Conservation (phyloP, 345 rosid genomes). For the Geranium rotundifolium region DNA sequence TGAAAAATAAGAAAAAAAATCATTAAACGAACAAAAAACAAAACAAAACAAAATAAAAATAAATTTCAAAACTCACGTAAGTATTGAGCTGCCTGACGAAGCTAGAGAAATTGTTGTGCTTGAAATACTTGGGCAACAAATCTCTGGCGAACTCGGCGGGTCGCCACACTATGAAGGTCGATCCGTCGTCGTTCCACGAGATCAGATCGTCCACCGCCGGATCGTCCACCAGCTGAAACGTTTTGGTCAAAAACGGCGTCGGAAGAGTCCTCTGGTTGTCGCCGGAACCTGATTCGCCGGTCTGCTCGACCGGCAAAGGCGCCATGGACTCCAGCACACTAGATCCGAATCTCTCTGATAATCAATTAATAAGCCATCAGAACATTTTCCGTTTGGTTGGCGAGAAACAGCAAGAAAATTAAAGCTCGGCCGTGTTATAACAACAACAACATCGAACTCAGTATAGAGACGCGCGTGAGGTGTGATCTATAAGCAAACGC, state of each 20-base stretch:
- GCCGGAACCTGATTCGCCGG: slow-evolving; percentile 44
- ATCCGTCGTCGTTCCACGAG: slow-evolving; percentile 86
- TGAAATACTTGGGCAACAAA: slow-evolving; percentile 85
- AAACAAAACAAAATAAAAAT: no score
- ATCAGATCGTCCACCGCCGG: slow-evolving; percentile 59
- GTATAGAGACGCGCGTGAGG: no score
- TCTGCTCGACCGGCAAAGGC: slow-evolving; percentile 52
- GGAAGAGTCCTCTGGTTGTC: slow-evolving; percentile 80
- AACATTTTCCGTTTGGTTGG: slow-evolving; percentile 1
- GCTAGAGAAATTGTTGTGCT: slow-evolving; percentile 91
- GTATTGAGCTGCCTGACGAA: slow-evolving; percentile 96
- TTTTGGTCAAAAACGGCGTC: slow-evolving; percentile 83
- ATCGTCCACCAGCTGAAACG: slow-evolving; percentile 79
- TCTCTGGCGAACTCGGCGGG: slow-evolving; percentile 94
- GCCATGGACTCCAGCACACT: slow-evolving; percentile 24
- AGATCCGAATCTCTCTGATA: slow-evolving; percentile 21
- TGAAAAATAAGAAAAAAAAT: not conserved
- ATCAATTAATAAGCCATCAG: not conserved
- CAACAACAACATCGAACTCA: not conserved
- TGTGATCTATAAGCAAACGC: no score
- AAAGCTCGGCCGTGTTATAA: not conserved
- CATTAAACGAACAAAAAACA: not conserved
- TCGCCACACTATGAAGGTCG: slow-evolving; percentile 79
- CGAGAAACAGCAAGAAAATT: not conserved
- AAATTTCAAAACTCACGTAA: slow-evolving; percentile 41